Evolutionary conservation across 2,329 filamentous ascomycete genomes (phyloP), one percentile per base, ranked within the genome.

Genomic region (Lecanosticta acicola): DNA sequence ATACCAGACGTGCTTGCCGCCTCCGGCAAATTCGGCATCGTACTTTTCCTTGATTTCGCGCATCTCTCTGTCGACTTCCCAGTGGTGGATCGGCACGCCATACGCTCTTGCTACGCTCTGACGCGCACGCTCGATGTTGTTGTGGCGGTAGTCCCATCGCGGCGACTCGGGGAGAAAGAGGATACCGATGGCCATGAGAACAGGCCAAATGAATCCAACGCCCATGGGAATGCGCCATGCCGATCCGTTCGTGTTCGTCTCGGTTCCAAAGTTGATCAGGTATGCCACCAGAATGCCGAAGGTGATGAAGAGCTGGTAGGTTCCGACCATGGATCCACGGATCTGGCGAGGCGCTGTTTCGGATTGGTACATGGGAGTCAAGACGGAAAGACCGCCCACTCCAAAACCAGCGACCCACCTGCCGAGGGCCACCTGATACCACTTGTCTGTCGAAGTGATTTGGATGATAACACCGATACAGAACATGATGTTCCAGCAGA

Each of bases 251-350:
- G 40, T 14, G 40, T 69, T 69, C 2, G 61, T 65, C 52, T 78
- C 68, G 4, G 81, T 85, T 4, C 80, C 80, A 59, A 70, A 84
- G 62, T 84, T 82, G 63, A 74, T 71, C 56, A 66, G 65, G 48
- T 68, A 68, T 2, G 51, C 51, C 17, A 70, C 59, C 43, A 71
- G 80, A 61, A 86, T 84, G 39, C 83, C 83, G 20, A 84, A 69
- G 0, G 82, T 85, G 60, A 85, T 81, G 62, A 84, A 78, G 2
- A 85, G 73, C 68, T 85, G 83, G 64, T 85, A 85, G 41, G 74
- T 77, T 1, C 76, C 74, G 20, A 85, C 75, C 32, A 85, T 71
- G 4, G 80, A 71, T 57, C 80, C 80, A 56, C 83, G 77, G 41
- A 85, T 77, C 48, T 79, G 75, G 49, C 79, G 74, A 0, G 83